phyloP scores from a whole-genome alignment of 2,329 filamentous ascomycete species.

The Diaporthe sp. region DNA sequence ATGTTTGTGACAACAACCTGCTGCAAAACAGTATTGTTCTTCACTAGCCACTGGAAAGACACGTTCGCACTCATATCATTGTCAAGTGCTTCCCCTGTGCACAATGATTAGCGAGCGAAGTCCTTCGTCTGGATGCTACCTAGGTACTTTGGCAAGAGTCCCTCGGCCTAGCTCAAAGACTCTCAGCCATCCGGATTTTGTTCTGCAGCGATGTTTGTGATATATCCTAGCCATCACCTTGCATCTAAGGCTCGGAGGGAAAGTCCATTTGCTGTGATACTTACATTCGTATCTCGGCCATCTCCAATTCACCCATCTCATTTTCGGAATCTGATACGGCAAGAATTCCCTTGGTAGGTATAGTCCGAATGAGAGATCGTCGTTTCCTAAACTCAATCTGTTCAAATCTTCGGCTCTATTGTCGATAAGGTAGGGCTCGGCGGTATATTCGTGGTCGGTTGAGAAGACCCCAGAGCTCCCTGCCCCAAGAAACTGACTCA shows the following conservation, averaged over 20 bases:
- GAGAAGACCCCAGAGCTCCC: constrained; percentile 14
- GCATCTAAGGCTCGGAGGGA: too few relatives aligned
- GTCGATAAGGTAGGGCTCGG: not conserved
- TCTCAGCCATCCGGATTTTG: too few relatives aligned
- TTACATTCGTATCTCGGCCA: constrained; percentile 33
- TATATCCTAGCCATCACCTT: too few relatives aligned
- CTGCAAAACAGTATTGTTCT: constrained; percentile 14
- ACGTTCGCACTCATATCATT: not conserved
- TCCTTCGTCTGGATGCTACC: too few relatives aligned
- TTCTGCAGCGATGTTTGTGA: too few relatives aligned
- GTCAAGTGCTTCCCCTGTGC: not conserved
- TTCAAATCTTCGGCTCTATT: not conserved
- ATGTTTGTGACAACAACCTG: constrained; percentile 10
- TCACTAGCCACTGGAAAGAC: constrained; percentile 1
- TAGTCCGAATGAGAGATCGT: not conserved
- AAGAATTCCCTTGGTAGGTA: not conserved
- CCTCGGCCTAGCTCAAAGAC: too few relatives aligned
- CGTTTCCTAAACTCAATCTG: not conserved
- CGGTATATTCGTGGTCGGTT: not conserved
- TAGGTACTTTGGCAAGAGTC: too few relatives aligned
- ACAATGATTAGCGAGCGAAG: not conserved
- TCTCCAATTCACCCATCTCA: constrained; percentile 36
- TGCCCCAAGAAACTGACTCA: constrained; percentile 8
- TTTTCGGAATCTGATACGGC: not conserved
- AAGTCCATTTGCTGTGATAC: too few relatives aligned